Evolutionary conservation across 2,329 filamentous ascomycete genomes (phyloP).

Genomic region (Plenodomus tracheiphilus): DNA sequence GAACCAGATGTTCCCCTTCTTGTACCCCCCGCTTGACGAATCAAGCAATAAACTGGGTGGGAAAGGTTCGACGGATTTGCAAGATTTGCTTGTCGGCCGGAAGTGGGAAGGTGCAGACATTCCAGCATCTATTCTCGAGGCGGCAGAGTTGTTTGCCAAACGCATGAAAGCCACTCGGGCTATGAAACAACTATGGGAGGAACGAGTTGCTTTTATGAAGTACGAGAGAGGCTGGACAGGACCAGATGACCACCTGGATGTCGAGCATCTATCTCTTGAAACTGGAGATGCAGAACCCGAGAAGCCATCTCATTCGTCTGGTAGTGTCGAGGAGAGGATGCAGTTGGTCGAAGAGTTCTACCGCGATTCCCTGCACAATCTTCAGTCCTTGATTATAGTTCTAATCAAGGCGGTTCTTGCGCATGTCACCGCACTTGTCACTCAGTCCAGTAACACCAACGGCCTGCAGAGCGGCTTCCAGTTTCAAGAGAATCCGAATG

Average conservation of each 20-base stretch:
- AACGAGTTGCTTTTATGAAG: slow-evolving; percentile 86
- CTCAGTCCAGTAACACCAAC: slow-evolving; percentile 57
- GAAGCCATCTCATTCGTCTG: slow-evolving; percentile 47
- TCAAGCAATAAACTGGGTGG: slow-evolving; percentile 88
- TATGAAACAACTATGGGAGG: slow-evolving; percentile 92
- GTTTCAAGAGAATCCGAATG: slow-evolving; percentile 48
- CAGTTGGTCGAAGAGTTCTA: slow-evolving; percentile 82
- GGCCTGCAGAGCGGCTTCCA: slow-evolving; percentile 53
- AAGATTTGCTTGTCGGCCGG: slow-evolving; percentile 77
- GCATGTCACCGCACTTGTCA: slow-evolving; percentile 83
- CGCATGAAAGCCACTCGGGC: slow-evolving; percentile 89
- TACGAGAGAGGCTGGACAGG: slow-evolving; percentile 88
- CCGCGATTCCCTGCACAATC: slow-evolving; percentile 73
- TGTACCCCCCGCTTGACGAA: slow-evolving; percentile 91
- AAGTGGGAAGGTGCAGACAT: slow-evolving; percentile 95
- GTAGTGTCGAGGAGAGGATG: slow-evolving; percentile 66
- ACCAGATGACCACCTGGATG: slow-evolving; percentile 48
- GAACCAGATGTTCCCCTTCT: slow-evolving; percentile 96
- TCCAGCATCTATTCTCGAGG: slow-evolving; percentile 91
- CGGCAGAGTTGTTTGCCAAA: slow-evolving; percentile 86
- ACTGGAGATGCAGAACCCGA: slow-evolving; percentile 34
- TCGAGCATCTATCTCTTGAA: slow-evolving; percentile 48
- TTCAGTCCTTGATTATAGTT: slow-evolving; percentile 93
- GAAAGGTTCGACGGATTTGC: slow-evolving; percentile 79
- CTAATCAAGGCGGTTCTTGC: slow-evolving; percentile 84